Evolutionary conservation across 169 alveolate genomes (phyloP), one percentile per base, ranked within the genome.

Genomic region (Perkinsus olseni): DNA sequence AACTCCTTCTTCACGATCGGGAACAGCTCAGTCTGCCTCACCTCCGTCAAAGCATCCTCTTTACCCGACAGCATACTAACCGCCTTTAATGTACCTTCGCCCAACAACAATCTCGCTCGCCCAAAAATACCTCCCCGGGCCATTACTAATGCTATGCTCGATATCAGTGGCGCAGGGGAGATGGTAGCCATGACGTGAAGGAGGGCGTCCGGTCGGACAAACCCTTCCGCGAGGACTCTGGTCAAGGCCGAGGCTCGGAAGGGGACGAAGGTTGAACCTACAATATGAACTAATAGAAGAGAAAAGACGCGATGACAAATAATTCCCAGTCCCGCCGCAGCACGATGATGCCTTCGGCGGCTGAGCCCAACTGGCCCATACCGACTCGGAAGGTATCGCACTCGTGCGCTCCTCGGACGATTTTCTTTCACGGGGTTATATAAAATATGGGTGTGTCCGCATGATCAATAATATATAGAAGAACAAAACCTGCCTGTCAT

Each of bases 81-180:
- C 6, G 62, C 62, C 62, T 45, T 45, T 17, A 45, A 45, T 45
- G 62, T 45, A 45, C 62, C 62, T 45, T 10, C 17, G 6, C 6
- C 6, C 62, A 17, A 45, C 17, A 17, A 6, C 17, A 45, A 45
- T 45, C 62, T 10, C 17, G 17, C 6, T 45, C 6, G 17, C 62
- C 62, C 62, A 45, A 45, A 45, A 10, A 6, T 17, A 6, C 62
- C 17, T 17, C 62, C 62, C 62, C 17, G 24, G 24, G 24, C 62
- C 17, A 6, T 45, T 17, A 45, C 62, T 45, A 91, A 39, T 91
- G 37, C 62, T 38, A 34, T 91, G 92, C 10, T 91, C 92, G 37
- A 48, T 91, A 34, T 91, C 92, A 11, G 92, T 91, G 8, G 92
- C 92, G 92, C 92, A 91, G 38, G 92, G 1, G 62, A 37, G 20